Conservation (phyloP, 495 filamentous ascomycete genomes). For the Tuber melanosporum region DNA sequence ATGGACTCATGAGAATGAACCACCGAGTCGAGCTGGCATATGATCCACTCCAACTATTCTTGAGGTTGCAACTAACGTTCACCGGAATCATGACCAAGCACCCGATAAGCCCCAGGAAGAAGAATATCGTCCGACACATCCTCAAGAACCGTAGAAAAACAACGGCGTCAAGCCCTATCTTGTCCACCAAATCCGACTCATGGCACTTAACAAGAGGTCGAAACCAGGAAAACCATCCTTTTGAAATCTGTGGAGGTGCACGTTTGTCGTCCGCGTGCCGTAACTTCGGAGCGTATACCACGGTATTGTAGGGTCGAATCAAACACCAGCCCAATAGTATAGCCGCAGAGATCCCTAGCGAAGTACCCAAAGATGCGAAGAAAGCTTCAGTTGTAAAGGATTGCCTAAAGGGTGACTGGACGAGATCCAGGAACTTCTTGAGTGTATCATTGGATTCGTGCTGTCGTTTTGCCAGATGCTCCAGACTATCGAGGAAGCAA, state of each 20-base stretch:
- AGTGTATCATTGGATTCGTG: conserved; percentile 13
- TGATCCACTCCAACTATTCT: conserved; percentile 18
- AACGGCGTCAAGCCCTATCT: conserved; percentile 81
- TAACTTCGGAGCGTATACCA: conserved; percentile 90
- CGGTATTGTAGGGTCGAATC: conserved; percentile 78
- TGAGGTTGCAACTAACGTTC: conserved; percentile 53
- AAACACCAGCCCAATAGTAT: conserved; percentile 78
- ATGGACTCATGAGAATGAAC: conserved; percentile 51
- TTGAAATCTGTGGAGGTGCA: conserved; percentile 82
- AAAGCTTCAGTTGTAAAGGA: conserved; percentile 61
- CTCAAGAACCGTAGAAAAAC: conserved; percentile 81
- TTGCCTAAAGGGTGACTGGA: conserved; percentile 36
- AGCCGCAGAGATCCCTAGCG: conserved; percentile 63
- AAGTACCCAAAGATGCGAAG: conserved; percentile 72
- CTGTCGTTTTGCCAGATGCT: conserved; percentile 18
- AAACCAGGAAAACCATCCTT: conserved; percentile 79
- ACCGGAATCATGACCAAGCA: conserved; percentile 77
- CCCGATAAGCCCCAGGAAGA: conserved; percentile 63
- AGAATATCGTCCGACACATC: conserved; percentile 90
- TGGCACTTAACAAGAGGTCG: conserved; percentile 66
- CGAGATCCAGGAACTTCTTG: conserved; percentile 28
- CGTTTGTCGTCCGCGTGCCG: conserved; percentile 90
- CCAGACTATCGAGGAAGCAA: conserved; percentile 12
- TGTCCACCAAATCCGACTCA: conserved; percentile 66
- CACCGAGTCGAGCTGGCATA: conserved; percentile 47